Base-by-base conservation (phyloP, 257 asterid species). In the Solanum lignicaule region DNA sequence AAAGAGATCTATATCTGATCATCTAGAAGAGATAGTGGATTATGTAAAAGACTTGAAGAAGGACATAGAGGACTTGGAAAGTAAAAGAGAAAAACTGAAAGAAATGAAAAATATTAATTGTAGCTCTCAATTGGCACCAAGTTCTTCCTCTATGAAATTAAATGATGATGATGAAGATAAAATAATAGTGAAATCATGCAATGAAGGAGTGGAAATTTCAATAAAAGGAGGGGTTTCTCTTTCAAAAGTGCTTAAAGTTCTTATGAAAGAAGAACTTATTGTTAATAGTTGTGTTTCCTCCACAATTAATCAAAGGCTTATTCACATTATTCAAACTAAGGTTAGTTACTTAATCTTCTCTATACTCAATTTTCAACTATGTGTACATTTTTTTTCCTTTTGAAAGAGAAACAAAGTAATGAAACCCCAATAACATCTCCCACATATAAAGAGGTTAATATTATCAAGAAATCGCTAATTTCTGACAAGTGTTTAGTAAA, bases 201-300 rank as follows among this genome's bases (percentile, higher is more conserved):
- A 39, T 16, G 41, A 35, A 43, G 90, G 87, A 46, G 46, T 90
- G 35, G 85, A 90, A 72, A 38, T 90, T 5, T 55, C 23, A 3
- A 23, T 88, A 16, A 87, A 5, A 29, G 86, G 60, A 58, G 90
- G 41, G 8, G 0, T 88, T 16, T 65, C 82, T 36, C 73, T 88
- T 23, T 84, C 92, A 11, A 85, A 81, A 20, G 71, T 90, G 25
- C 88, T 88, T 5, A 87, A 46, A 29, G 83, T 83, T 81, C 71
- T 90, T 18, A 85, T 46, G 84, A 86, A 39, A 20, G 90, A 87
- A 87, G 90, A 89, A 32, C 7, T 90, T 73, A 35, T 81, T 23
- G 48, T 84, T 13, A 13, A 5, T 35, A 87, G 39, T 65, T 88
- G 92, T 62, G 43, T 38, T 66, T 90, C 90, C 76, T 58, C 85